These are phyloP conservation scores for Neurospora sp. DNA, from an alignment of 2,329 filamentous ascomycete species.

Conservation along the genomic window DNA sequence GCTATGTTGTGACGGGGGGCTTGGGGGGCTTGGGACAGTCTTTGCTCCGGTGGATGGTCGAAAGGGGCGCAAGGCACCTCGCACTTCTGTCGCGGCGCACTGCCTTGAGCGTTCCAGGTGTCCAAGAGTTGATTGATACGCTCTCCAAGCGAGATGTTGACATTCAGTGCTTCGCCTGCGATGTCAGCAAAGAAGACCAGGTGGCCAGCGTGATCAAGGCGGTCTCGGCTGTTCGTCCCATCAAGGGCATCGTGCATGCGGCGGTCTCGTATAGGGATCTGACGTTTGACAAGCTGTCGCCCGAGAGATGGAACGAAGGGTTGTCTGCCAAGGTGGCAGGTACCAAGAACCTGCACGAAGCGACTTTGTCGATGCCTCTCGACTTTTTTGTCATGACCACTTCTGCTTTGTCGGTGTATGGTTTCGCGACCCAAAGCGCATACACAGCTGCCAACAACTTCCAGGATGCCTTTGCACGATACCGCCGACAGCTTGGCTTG, in stretches of 20 bases:
- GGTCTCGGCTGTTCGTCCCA: slow-evolving; percentile 2
- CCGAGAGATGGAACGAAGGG: slow-evolving; percentile 11
- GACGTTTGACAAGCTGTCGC: slow-evolving; percentile 8
- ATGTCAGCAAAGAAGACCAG: slow-evolving; percentile 1
- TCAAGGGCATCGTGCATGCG: slow-evolving; percentile 15
- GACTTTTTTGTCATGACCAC: slow-evolving; percentile 19
- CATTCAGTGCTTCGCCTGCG: neutral
- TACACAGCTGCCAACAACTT: slow-evolving; percentile 22
- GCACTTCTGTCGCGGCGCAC: slow-evolving; percentile 15
- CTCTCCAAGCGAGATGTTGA: neutral
- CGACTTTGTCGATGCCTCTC: slow-evolving; percentile 9
- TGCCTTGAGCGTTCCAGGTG: neutral
- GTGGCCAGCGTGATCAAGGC: neutral
- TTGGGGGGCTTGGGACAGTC: slow-evolving; percentile 11
- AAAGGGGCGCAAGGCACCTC: slow-evolving; percentile 15
- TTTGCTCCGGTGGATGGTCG: slow-evolving; percentile 16
- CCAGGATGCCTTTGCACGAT: slow-evolving; percentile 20
- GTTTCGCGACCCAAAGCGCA: slow-evolving; percentile 13
- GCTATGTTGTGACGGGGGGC: slow-evolving; percentile 16
- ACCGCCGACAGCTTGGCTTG: slow-evolving; percentile 15
- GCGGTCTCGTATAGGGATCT: neutral
- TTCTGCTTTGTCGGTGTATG: slow-evolving; percentile 10
- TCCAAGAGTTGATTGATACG: neutral
- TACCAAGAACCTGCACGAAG: slow-evolving; percentile 17
- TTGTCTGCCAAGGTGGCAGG: slow-evolving; percentile 18